Evolutionary conservation across 2,329 filamentous ascomycete genomes (phyloP).

Genomic region (Helotiales sp.): DNA sequence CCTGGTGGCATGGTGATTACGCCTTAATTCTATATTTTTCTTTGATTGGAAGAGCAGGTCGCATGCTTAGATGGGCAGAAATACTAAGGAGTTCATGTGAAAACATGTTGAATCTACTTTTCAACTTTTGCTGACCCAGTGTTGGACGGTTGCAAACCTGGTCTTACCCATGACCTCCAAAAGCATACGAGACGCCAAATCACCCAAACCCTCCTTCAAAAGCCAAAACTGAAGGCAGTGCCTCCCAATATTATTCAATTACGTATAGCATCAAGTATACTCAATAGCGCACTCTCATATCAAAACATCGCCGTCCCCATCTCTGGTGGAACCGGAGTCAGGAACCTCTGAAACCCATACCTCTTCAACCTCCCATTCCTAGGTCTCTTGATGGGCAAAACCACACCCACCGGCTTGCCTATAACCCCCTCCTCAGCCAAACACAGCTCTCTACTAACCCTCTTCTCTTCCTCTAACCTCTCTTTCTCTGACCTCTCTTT

Average conservation of each 20-base stretch:
- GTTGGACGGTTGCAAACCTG: too few relatives aligned
- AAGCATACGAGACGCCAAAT: too few relatives aligned
- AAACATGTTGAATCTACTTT: too few relatives aligned
- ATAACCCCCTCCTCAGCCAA: neutral
- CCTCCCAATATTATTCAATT: too few relatives aligned
- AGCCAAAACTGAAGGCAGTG: too few relatives aligned
- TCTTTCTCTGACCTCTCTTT: neutral
- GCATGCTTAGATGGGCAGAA: too few relatives aligned
- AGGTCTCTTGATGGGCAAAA: neutral
- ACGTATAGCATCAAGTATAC: too few relatives aligned
- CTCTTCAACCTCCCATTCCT: conserved; percentile 5
- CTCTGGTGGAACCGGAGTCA: conserved; percentile 12
- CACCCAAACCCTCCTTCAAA: neutral
- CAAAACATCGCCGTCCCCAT: neutral
- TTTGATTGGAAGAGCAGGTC: too few relatives aligned
- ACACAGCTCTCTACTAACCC: neutral
- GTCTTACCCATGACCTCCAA: too few relatives aligned
- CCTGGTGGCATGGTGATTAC: neutral
- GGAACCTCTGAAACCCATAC: conserved; percentile 5
- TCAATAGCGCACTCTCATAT: neutral
- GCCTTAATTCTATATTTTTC: neutral
- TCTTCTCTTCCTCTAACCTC: neutral
- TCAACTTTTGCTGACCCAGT: too few relatives aligned
- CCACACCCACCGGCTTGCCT: neutral
- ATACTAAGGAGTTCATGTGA: too few relatives aligned